Conservation (phyloP, 2,329 filamentous ascomycete species). For the Calonectria pseudoreteaudii region DNA sequence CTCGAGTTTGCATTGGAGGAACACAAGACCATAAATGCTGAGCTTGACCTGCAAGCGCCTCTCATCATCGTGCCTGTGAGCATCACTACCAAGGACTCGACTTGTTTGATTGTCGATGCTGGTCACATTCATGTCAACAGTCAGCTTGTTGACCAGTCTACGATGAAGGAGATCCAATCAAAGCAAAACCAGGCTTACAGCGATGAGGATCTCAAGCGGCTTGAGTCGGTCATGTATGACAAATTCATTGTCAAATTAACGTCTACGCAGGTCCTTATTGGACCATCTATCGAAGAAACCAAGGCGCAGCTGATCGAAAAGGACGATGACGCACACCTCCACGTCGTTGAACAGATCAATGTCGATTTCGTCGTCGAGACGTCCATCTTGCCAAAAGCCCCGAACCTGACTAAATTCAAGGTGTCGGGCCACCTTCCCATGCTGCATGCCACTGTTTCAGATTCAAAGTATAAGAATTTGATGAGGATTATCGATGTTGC, state of each 20-base stretch:
- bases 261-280: constrained; percentile 95
- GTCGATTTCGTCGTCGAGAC: constrained; percentile 97
- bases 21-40: constrained; percentile 97
- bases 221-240: constrained; percentile 97
- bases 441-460: constrained; percentile 90
- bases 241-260: constrained; percentile 93
- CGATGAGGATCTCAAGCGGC: constrained; percentile 86
- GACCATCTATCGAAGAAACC: constrained; percentile 90
- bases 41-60: constrained; percentile 93
- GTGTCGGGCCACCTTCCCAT: constrained; percentile 93
- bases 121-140: constrained; percentile 96
- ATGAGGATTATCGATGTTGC: constrained; percentile 98
- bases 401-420: constrained; percentile 90
- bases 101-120: constrained; percentile 94
- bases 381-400: constrained; percentile 95
- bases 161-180: constrained; percentile 87
- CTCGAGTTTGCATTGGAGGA: constrained; percentile 97
- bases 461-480: constrained; percentile 94
- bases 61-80: constrained; percentile 97
- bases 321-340: constrained; percentile 77
- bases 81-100: constrained; percentile 82
- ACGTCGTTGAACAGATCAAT: constrained; percentile 96
- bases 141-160: constrained; percentile 92
- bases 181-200: constrained; percentile 91
- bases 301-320: constrained; percentile 81